A percentile compares a stretch with the other conserved stretches of the same genome.
Conservation (phyloP, 768 basidiomycete species). For the Leccinum truebloodii region DNA sequence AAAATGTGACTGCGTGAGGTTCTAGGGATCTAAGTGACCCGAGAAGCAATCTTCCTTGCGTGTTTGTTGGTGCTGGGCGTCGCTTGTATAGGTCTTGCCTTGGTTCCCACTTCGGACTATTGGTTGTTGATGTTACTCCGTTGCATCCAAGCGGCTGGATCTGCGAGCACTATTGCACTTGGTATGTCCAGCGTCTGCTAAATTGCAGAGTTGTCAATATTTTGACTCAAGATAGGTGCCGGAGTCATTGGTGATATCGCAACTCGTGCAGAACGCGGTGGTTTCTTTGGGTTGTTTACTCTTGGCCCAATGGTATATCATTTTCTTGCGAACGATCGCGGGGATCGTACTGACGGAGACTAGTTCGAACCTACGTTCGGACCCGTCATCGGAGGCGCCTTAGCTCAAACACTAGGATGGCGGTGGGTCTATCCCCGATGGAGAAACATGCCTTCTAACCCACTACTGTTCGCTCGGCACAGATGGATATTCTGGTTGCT, state of each 20-base stretch:
- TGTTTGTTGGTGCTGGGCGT: constrained; percentile 64
- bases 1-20: background rate
- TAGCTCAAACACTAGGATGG: constrained; percentile 64
- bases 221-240: constrained; percentile 44
- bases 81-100: constrained; percentile 64
- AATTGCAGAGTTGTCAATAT: background rate
- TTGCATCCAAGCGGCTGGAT: constrained; percentile 77
- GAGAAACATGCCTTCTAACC: background rate
- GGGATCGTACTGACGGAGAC: background rate
- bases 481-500: constrained; percentile 28
- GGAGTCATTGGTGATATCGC: constrained; percentile 83
- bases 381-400: constrained; percentile 51
- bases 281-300: constrained; percentile 67
- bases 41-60: constrained; percentile 48
- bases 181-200: constrained; percentile 38
- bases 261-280: constrained; percentile 68
- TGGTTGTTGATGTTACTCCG: constrained; percentile 82
- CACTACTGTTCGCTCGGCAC: background rate
- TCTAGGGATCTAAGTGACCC: background rate
- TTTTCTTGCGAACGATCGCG: background rate
- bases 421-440: constrained; percentile 39
- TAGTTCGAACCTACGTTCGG: constrained; percentile 58
- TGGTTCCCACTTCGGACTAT: constrained; percentile 59
- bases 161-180: constrained; percentile 75
- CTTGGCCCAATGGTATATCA: constrained; percentile 59